A percentile compares a stretch with the other conserved stretches of the same genome.
Evolutionary conservation across 768 basidiomycete species (phyloP).

Genomic region (Naganishia friedmannii): DNA sequence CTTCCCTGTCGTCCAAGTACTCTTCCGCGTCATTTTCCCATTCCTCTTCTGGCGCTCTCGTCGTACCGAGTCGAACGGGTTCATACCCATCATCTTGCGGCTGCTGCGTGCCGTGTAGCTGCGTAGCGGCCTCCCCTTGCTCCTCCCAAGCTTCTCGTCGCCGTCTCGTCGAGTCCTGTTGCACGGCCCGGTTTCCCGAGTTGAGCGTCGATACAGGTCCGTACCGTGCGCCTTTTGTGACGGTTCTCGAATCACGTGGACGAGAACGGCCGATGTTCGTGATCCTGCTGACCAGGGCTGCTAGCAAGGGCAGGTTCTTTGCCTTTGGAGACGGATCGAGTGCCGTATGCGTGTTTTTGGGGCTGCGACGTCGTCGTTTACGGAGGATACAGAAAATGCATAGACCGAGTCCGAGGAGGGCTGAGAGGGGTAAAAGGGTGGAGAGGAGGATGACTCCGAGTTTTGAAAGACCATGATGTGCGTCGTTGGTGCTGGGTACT

Average conservation of each 20-base stretch:
- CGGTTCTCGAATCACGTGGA: background rate
- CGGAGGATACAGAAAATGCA: background rate
- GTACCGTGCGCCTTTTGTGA: background rate
- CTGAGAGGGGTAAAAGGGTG: background rate
- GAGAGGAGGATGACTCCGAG: constrained; percentile 11
- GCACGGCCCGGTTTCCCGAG: constrained; percentile 1
- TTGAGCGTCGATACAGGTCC: background rate
- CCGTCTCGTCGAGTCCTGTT: background rate
- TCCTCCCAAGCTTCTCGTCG: background rate
- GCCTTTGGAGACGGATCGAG: too few relatives aligned
- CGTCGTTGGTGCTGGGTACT: too few relatives aligned
- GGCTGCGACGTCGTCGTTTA: background rate
- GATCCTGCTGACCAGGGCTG: background rate
- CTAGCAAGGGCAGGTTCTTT: too few relatives aligned
- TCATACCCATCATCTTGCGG: background rate
- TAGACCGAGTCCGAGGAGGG: background rate
- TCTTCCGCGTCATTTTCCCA: constrained; percentile 8
- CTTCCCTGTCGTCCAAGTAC: background rate
- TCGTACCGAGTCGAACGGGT: background rate
- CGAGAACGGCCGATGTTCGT: background rate
- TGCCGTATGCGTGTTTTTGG: too few relatives aligned
- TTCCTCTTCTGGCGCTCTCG: background rate
- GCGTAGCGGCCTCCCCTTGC: background rate
- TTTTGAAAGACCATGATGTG: background rate
- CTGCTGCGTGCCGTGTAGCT: background rate